phyloP scores from a whole-genome alignment of 2,329 filamentous ascomycete species.

The Calonectria honghensis region DNA sequence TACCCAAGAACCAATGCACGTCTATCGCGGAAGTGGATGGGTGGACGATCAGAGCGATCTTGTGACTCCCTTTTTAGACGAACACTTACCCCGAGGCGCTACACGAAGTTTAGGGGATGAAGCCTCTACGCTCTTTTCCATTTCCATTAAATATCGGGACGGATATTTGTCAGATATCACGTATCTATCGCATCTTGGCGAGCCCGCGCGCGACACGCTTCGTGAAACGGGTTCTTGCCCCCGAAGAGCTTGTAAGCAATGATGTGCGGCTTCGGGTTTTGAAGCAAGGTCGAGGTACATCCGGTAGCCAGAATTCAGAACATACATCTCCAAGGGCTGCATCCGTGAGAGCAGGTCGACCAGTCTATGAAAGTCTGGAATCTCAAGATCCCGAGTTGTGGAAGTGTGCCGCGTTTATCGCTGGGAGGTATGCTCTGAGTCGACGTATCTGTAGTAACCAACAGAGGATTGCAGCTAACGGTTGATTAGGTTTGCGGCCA shows the following conservation, averaged over 20 bases:
- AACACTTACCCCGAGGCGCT: neutral
- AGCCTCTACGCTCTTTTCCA: constrained; percentile 71
- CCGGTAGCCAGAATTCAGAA: neutral
- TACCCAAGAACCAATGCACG: constrained; percentile 23
- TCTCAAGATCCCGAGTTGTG: constrained; percentile 55
- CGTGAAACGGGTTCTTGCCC: constrained; percentile 67
- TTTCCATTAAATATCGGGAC: constrained; percentile 83
- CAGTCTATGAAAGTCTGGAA: constrained; percentile 22
- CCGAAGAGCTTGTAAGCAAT: constrained; percentile 56
- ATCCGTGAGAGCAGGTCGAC: neutral
- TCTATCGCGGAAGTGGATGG: neutral
- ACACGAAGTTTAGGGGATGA: constrained; percentile 50
- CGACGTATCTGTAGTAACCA: neutral
- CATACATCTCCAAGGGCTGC: neutral
- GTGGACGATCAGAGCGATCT: constrained; percentile 7
- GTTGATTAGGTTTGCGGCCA: constrained; percentile 77
- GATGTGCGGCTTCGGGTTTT: constrained; percentile 51
- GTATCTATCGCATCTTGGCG: constrained; percentile 77
- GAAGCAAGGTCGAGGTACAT: neutral
- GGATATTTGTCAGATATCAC: constrained; percentile 83
- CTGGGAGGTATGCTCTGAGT: constrained; percentile 57
- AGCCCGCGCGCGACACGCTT: constrained; percentile 65
- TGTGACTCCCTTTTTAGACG: constrained; percentile 15
- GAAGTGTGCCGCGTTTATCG: constrained; percentile 60
- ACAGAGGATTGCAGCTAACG: neutral